phyloP scores from a whole-genome alignment of 805 yeast species.

The Ogataea pilisensis region DNA sequence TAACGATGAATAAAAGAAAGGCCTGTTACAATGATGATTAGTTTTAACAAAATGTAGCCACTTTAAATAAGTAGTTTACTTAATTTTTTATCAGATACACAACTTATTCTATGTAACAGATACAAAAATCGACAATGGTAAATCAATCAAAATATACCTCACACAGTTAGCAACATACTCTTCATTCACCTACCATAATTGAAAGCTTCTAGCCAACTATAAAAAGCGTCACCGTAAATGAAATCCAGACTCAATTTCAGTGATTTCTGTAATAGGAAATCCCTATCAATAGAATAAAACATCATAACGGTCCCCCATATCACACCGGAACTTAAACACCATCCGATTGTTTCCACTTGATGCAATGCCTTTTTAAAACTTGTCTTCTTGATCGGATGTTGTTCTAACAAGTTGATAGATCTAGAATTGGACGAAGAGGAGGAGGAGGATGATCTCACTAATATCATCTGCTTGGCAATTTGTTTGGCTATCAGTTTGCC shows the following conservation, averaged over 20 bases:
- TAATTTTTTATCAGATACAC: too few species aligned
- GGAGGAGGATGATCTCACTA: too few species aligned
- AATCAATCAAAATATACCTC: neutral
- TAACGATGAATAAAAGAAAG: too few species aligned
- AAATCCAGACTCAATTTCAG: constrained; percentile 67
- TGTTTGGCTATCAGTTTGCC: constrained; percentile 52
- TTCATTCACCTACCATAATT: constrained; percentile 17
- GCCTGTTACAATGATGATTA: too few species aligned
- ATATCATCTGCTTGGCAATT: constrained; percentile 28
- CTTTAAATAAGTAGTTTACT: too few species aligned
- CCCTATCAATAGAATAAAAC: constrained; percentile 59
- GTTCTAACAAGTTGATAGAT: too few species aligned
- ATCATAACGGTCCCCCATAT: constrained; percentile 76
- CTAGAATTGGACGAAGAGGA: too few species aligned
- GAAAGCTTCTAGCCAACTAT: constrained; percentile 29
- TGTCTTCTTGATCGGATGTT: neutral
- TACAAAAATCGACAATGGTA: neutral
- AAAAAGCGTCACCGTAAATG: constrained; percentile 57
- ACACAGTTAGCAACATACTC: too few species aligned
- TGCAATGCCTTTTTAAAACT: constrained; percentile 9
- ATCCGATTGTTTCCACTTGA: constrained; percentile 33
- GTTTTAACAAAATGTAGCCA: too few species aligned
- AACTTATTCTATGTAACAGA: too few species aligned
- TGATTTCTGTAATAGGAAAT: constrained; percentile 53
- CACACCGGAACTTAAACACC: constrained; percentile 59